Evolutionary conservation across 2,329 filamentous ascomycete species (phyloP).

Genomic region (Aspergillus sp.): DNA sequence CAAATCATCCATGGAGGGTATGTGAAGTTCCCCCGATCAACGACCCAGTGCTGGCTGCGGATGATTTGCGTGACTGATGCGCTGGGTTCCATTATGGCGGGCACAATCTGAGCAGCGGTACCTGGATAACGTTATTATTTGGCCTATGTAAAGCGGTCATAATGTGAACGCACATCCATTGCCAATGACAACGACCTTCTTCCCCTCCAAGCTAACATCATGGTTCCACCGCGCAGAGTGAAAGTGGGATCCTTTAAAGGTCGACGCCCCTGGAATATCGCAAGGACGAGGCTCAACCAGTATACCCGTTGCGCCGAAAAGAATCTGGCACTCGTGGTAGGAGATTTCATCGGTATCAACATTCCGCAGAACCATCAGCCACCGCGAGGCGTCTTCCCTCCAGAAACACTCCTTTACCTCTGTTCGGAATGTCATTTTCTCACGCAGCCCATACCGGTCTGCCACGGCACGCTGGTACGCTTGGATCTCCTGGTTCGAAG

Average conservation of each 20-base stretch:
- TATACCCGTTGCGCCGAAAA: slow-evolving; percentile 54
- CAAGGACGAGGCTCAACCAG: slow-evolving; percentile 14
- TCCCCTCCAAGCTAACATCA: slow-evolving; percentile 21
- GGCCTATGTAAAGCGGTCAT: too few relatives aligned
- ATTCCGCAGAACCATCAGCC: slow-evolving; percentile 38
- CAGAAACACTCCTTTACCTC: slow-evolving; percentile 38
- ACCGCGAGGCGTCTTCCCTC: slow-evolving; percentile 52
- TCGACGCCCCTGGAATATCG: slow-evolving; percentile 25
- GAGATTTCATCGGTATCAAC: slow-evolving; percentile 21
- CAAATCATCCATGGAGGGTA: slow-evolving; percentile 39
- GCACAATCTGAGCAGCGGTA: slow-evolving; percentile 28
- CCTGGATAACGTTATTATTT: slow-evolving; percentile 14
- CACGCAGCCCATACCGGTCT: slow-evolving; percentile 45
- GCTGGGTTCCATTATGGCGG: slow-evolving; percentile 33
- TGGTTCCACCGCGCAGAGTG: slow-evolving; percentile 30
- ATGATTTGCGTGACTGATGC: slow-evolving; percentile 59
- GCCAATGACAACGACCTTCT: slow-evolving; percentile 29
- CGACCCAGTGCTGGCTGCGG: slow-evolving; percentile 54
- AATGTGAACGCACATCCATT: slow-evolving; percentile 33
- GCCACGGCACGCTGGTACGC: slow-evolving; percentile 52
- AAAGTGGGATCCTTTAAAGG: slow-evolving; percentile 23
- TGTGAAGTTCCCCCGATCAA: too few relatives aligned
- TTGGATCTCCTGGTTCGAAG: slow-evolving; percentile 51
- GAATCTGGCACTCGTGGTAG: slow-evolving; percentile 48
- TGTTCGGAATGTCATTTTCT: slow-evolving; percentile 16